Evolutionary conservation across 2,329 filamentous ascomycete species (phyloP), one percentile per base, ranked within the genome.

Genomic region (Ophiognomonia clavigignenti-juglandacearum): DNA sequence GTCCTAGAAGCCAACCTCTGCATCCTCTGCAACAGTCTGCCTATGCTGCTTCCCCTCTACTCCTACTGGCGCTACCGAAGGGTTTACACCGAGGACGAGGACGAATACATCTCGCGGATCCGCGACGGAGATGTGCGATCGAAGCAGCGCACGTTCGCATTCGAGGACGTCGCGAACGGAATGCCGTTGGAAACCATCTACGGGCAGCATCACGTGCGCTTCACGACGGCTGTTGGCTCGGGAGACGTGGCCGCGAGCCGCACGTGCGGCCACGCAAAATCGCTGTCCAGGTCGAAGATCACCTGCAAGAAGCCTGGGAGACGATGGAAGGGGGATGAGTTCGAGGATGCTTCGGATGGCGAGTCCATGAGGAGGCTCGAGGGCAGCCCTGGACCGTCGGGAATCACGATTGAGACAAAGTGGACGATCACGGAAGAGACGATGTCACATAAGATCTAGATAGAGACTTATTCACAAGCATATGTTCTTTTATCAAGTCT

Each of bases 111-210:
- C 9, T 50, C 48, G 24, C 38, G 48, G 6, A 26, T 50, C 13
- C 37, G 48, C 14, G 39, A 36, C 13, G 23, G 39, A 1, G 39
- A 34, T 24, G 18, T 7, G 20, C n/a, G 32, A 13, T 34, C 29
- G 18, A 34, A 39, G 11, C 32, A 18, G n/a, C 39, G 35, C 18
- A 32, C 31, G 29, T 46, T 40, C 44, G 23, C 43, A 18, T 39
- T 50, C 7, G 44, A 50, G 29, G 39, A 43, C 40, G 31, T 50
- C 9, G 42, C 44, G 19, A 50, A 47, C 32, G 48, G 48, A 4
- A 18, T 50, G 2, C 44, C 48, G 10, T 44, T 50, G 9, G 48
- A 50, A 44, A 50, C 48, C 10, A 50, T 50, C 10, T 50, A 50
- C 31, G 48, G 48, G 19, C 38, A 43, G 35, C 39, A 43, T 19